phyloP scores from a whole-genome alignment of 192 early-diverging fungal species.

The Phlyctochytrium arcticum region DNA sequence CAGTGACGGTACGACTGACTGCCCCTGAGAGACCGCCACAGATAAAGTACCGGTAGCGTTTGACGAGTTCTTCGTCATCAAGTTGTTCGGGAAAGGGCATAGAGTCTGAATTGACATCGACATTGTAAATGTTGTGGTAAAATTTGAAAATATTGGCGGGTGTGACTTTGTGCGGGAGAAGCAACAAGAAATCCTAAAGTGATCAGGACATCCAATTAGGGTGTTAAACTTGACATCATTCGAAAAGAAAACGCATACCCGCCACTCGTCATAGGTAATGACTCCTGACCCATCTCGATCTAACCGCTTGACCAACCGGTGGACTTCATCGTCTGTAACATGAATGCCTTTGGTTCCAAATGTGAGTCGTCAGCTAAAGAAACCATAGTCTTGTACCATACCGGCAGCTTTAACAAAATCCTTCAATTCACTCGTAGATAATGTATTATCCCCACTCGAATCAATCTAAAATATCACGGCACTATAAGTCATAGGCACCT shows the following conservation, averaged over 20 bases:
- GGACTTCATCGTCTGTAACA: constrained; percentile 55
- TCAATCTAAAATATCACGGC: constrained; percentile 47
- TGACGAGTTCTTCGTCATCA: constrained; percentile 7
- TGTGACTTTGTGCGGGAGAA: constrained; percentile 59
- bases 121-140: constrained; percentile 54
- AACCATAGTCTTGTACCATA: not conserved
- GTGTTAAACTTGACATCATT: not conserved
- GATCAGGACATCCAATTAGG: too few species aligned
- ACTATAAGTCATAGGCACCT: not conserved
- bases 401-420: constrained; percentile 53
- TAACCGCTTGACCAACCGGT: constrained; percentile 55
- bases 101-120: constrained; percentile 64
- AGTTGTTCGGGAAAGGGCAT: constrained; percentile 20
- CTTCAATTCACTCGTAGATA: constrained; percentile 55
- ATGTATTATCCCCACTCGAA: constrained; percentile 49
- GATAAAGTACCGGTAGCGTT: constrained; percentile 61
- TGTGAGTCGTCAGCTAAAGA: not conserved
- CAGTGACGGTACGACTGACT: constrained; percentile 65
- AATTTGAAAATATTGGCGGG: constrained; percentile 62
- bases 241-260: constrained; percentile 21
- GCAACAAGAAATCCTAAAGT: constrained; percentile 37
- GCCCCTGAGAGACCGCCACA: constrained; percentile 72
- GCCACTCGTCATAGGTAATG: constrained; percentile 67
- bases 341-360: constrained; percentile 39
- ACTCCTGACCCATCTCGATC: constrained; percentile 62